These are phyloP conservation scores for Fusarium chlamydosporum DNA, from an alignment of 2,329 filamentous ascomycete genomes.

Conservation along the genomic window DNA sequence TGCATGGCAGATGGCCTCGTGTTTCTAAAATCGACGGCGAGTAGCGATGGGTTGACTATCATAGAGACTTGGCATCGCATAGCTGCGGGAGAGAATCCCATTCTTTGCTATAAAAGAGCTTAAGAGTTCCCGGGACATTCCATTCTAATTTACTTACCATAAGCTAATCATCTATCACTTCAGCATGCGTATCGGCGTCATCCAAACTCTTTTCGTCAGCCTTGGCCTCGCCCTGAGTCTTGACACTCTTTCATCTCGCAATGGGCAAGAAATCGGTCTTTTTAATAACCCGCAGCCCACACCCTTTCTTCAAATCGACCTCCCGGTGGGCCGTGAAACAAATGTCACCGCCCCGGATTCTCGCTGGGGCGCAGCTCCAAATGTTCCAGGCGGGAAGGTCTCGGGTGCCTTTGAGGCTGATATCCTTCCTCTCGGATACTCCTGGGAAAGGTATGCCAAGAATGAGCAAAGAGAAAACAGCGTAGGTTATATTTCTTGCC, in stretches of 20 bases:
- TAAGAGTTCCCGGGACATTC: background rate
- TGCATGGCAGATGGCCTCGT: background rate
- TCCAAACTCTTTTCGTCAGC: background rate
- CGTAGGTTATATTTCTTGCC: background rate
- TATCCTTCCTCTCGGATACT: slow-evolving; percentile 10
- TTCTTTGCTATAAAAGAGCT: background rate
- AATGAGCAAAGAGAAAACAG: slow-evolving; percentile 23
- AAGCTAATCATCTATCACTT: too few species aligned
- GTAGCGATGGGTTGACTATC: background rate
- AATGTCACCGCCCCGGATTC: slow-evolving; percentile 24
- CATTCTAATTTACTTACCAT: background rate
- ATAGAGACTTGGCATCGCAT: background rate
- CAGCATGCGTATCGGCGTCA: background rate
- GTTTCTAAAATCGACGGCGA: background rate
- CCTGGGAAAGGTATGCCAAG: slow-evolving; percentile 1
- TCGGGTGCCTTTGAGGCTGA: slow-evolving; percentile 22
- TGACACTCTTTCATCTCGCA: background rate
- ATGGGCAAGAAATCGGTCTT: accelerated
- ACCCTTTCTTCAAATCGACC: slow-evolving; percentile 11
- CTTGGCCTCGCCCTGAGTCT: background rate
- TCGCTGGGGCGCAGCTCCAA: background rate
- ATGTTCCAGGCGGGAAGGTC: slow-evolving; percentile 1
- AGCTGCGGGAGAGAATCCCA: background rate
- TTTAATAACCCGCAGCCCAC: background rate
- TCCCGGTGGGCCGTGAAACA: background rate